These are phyloP conservation scores for Nakazawaea peltata DNA, from an alignment of 805 yeast species.

Conservation along the genomic window DNA sequence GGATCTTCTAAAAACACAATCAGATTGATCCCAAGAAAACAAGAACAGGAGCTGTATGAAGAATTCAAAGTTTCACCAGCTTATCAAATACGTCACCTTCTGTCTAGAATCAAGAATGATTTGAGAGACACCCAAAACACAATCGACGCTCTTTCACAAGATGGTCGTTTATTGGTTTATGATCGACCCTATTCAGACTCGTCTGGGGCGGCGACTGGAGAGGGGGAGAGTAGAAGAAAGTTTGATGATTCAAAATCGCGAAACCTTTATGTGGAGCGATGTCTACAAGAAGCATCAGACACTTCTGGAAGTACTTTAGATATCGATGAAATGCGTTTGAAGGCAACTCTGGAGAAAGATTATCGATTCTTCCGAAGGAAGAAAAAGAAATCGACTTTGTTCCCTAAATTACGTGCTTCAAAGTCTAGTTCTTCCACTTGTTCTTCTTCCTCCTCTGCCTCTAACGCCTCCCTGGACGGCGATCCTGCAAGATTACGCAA, in stretches of 20 bases:
- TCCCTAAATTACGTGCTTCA: neutral
- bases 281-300: too few relatives aligned
- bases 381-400: conserved; percentile 1
- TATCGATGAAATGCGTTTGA: neutral
- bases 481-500: neutral
- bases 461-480: neutral
- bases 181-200: too few relatives aligned
- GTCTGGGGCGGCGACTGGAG: conserved; percentile 1
- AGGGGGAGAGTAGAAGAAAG: neutral
- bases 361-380: conserved; percentile 5
- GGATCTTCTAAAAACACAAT: neutral
- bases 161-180: conserved; percentile 3
- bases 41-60: conserved; percentile 26
- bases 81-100: conserved; percentile 1
- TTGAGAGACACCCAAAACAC: neutral
- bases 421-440: neutral
- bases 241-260: neutral
- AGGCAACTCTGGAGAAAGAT: too few relatives aligned
- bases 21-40: conserved; percentile 27
- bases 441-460: neutral
- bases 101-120: neutral
- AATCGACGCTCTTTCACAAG: conserved; percentile 2
- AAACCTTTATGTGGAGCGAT: too few relatives aligned
- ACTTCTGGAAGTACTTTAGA: too few relatives aligned
- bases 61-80: neutral